Evolutionary conservation across 805 yeast genomes (phyloP), one percentile per base, ranked within the genome.

Genomic region (Spathaspora arborariae): DNA sequence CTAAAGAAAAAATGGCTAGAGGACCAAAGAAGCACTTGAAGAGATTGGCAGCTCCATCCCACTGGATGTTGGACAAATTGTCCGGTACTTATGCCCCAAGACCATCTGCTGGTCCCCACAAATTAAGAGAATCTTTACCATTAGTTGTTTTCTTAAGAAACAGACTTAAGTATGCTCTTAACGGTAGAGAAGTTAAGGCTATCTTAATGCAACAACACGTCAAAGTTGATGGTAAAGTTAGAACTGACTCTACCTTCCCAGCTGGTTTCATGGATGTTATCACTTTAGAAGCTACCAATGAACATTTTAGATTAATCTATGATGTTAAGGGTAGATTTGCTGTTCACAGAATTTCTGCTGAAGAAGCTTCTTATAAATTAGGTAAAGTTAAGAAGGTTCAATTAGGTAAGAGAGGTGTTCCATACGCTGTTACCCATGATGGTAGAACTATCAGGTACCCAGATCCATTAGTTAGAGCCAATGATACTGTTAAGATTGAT

Each of bases 41-140:
- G 86, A 90, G 98, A 86, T 86, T 92, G 79, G 97, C 98, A 76
- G 99, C 99, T 76, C 99, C 99, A 84, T 86, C 91, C 82, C 99
- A 94, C 86, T 94, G 99, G 99, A 88, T 94, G 95, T 88, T 94
- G 82, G 99, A 95, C 95, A 94, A 94, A 82, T 83, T 94, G 81
- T 88, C 97, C 72, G 99, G 99, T 75, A 82, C 88, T 71, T 94
- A 94, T 76, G 99, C 99, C 59, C 99, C 99, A 81, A 90, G 98
- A 82, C 96, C 98, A 72, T 90, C 97, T 57, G 85, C 96, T 65
- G 99, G 99, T 82, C 99, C 99, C 75, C 99, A 92, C 84, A 94
- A 92, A 80, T 84, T 91, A 74, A 85, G 97, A 78, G 98, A 91
- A 81, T 91, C 96, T 56, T 85, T 91, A 71, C 98, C 98, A 73